A percentile compares a stretch with the other conserved stretches of the same genome.
Conservation (phyloP, 805 yeast genomes). For the Isabelozyma rhagii region DNA sequence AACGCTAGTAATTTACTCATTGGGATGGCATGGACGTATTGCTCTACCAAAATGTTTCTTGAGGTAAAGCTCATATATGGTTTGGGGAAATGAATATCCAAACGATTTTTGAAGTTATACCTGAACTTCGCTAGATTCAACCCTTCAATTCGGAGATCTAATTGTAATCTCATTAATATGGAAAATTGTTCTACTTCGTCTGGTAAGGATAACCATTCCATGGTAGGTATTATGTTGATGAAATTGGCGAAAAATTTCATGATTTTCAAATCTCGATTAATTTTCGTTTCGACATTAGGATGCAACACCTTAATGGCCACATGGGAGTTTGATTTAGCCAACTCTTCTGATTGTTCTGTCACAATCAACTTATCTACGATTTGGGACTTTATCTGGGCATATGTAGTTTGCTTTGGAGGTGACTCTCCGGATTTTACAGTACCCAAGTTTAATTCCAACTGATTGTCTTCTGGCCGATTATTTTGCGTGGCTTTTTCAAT, state of each 20-base stretch:
- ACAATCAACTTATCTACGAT: slow-evolving; percentile 28
- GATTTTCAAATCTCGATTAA: slow-evolving; percentile 76
- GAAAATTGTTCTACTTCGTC: slow-evolving; percentile 90
- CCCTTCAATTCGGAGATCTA: slow-evolving; percentile 89
- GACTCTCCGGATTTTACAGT: background rate
- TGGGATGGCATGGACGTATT: slow-evolving; percentile 77
- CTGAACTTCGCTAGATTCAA: slow-evolving; percentile 71
- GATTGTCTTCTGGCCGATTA: slow-evolving; percentile 19
- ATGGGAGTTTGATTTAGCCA: slow-evolving; percentile 42
- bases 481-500: slow-evolving; percentile 26
- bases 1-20: slow-evolving; percentile 66
- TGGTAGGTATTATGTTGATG: slow-evolving; percentile 77
- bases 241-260: slow-evolving; percentile 76
- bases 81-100: slow-evolving; percentile 75
- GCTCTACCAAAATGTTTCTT: slow-evolving; percentile 78
- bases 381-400: slow-evolving; percentile 7
- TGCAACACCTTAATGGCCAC: slow-evolving; percentile 94
- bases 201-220: slow-evolving; percentile 97
- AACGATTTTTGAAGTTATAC: slow-evolving; percentile 55
- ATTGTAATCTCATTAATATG: slow-evolving; percentile 79
- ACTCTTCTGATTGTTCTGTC: slow-evolving; percentile 26
- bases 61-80: slow-evolving; percentile 67
- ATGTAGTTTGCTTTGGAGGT: slow-evolving; percentile 5
- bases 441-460: slow-evolving; percentile 6
- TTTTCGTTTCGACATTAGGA: slow-evolving; percentile 72